Conservation (phyloP, 2,329 filamentous ascomycete genomes). For the Purpureocillium lavendulum region DNA sequence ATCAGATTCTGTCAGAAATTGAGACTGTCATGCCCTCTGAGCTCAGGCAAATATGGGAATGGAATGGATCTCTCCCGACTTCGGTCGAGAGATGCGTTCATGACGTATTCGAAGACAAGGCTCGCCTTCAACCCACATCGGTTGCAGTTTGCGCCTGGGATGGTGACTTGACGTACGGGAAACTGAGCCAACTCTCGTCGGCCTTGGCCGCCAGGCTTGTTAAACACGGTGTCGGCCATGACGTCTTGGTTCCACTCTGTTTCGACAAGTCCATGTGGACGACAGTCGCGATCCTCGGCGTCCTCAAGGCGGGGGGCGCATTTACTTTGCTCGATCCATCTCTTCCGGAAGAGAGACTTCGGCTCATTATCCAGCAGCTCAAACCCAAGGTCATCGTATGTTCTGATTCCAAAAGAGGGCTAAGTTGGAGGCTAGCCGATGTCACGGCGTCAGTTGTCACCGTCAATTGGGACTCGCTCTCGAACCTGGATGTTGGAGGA, state of each 20-base stretch:
- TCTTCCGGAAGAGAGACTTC: neutral
- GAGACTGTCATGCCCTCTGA: too few species aligned
- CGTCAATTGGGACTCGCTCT: neutral
- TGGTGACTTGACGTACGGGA: neutral
- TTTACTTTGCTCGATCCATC: neutral
- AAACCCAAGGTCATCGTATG: neutral
- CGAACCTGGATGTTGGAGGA: neutral
- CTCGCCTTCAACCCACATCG: neutral
- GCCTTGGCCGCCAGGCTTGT: neutral
- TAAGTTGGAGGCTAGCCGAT: neutral
- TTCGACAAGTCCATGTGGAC: slow-evolving; percentile 2
- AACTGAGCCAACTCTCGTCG: neutral
- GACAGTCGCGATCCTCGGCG: neutral
- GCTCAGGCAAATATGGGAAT: neutral
- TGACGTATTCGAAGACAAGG: neutral
- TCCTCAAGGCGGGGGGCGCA: neutral
- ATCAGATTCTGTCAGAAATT: too few species aligned
- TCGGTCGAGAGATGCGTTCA: neutral
- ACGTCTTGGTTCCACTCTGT: neutral
- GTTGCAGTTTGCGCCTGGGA: neutral
- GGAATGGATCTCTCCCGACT: neutral
- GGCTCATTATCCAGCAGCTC: neutral
- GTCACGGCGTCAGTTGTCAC: neutral
- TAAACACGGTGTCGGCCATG: neutral
- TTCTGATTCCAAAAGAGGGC: neutral